Evolutionary conservation across 441 rosid species (phyloP), one percentile per base, ranked within the genome.

Genomic region (Omphalea diandra): DNA sequence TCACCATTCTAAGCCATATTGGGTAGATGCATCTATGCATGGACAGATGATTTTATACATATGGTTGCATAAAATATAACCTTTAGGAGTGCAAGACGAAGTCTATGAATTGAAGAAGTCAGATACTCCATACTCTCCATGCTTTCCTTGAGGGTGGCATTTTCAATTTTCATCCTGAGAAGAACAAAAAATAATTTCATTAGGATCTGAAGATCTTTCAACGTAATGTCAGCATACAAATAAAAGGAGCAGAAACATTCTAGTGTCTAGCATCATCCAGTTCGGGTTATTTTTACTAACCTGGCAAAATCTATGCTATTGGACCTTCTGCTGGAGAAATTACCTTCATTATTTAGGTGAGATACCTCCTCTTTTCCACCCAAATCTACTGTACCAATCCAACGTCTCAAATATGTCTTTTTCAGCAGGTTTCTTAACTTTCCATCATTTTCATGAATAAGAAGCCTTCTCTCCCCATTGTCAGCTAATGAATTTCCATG

Each of bases 121-220:
- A 96, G 79, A 81, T 87, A 94, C 64, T 88, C 96, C 83, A 96
- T 79, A 79, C 87, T 84, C 75, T 84, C 98, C 78, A 91, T 74
- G 84, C 84, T 91, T 83, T 96, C 99, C 78, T 81, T 91, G 22
- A 96, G 81, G 58, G 97, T 85, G 44, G 94, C 97, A 72, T 85
- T 87, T 82, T 96, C 98, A 55, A 96, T 88, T 86, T 83, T 93
- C 93, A 90, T 74, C 76, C 99, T 96, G 78, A 38, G 67, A 72
- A 70, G 55, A 70, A 11, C 72, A 74, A 68, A 72, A 58, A 32
- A 66, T 20, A 49, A 56, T 20, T 26, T 60, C 27, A 44, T 46
- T 20, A 50, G 7, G 33, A 56, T 53, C 29, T 5, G 44, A 32
- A 27, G 38, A 49, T 15, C 15, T 44, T 49, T 35, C n/a, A n/a